Percentiles rank a stretch among this genome's conserved stretches.
These are phyloP conservation scores for Antrodiella citrinella DNA, from an alignment of 768 basidiomycete genomes.

Conservation along the genomic window DNA sequence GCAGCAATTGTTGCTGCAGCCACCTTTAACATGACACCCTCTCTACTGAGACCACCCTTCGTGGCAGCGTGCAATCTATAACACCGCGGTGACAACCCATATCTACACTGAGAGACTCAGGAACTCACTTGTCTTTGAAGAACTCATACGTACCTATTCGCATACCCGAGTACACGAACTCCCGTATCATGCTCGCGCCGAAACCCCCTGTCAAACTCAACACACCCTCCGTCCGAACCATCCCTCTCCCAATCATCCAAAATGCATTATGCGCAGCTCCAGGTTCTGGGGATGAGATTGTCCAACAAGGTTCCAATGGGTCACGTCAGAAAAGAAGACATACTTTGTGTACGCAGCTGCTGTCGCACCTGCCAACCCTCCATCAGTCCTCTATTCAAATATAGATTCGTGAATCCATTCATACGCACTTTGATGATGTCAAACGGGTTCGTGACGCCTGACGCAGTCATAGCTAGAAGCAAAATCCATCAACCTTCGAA, in stretches of 20 bases:
- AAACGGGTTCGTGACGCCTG: constrained; percentile 27
- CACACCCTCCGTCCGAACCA: constrained; percentile 26
- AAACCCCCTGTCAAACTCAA: constrained; percentile 25
- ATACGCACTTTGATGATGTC: constrained; percentile 25
- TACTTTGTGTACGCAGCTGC: constrained; percentile 25
- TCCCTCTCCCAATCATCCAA: constrained; percentile 26
- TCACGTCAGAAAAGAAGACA: background rate
- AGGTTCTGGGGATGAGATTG: constrained; percentile 13
- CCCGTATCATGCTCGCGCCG: constrained; percentile 28
- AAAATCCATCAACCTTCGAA: background rate
- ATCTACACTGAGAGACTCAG: no score
- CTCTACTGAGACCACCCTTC: constrained; percentile 20
- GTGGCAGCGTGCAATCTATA: constrained; percentile 17
- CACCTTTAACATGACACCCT: constrained; percentile 27
- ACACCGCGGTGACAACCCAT: no score
- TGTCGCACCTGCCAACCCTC: constrained; percentile 22
- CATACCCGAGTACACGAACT: constrained; percentile 27
- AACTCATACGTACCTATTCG: constrained; percentile 29
- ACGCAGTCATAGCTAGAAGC: constrained; percentile 25
- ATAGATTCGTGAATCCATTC: background rate
- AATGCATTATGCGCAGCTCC: constrained; percentile 23
- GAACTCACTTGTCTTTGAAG: constrained; percentile 28
- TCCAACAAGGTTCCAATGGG: background rate
- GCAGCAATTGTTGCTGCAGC: constrained; percentile 24
- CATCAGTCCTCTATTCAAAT: background rate